Base-by-base conservation (phyloP, 257 asterid genomes). In the Przewalskia tangutica region DNA sequence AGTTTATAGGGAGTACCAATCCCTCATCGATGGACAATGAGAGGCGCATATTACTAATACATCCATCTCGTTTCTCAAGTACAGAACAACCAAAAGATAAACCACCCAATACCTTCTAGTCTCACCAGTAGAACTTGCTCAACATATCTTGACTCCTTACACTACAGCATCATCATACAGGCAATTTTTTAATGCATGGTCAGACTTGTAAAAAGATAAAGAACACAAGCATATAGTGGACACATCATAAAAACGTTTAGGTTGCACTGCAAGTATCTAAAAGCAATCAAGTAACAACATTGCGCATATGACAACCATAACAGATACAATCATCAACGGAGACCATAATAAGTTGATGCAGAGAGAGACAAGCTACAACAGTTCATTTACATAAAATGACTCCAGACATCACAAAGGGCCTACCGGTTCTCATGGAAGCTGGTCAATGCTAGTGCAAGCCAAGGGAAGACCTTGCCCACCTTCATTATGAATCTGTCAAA, bases 331-430 rank as follows among this genome's bases (percentile, higher is more conserved):
- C 32, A 18, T 36, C 34, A 51, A 55, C 46, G 10, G 48, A 11
- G 40, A 46, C 60, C 38, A 54, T 82, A 40, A 71, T 34, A 81
- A 36, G 81, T 50, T 44, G 55, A 60, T 63, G 8, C 36, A 16
- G 62, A 16, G 40, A 63, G 46, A 71, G 67, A 79, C 66, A 32
- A 73, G 58, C 50, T 76, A 70, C 83, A 73, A 65, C 66, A 44
- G 44, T 81, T 66, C 64, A 81, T 84, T 82, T 86, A 84, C 87
- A 86, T 73, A 42, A 54, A 76, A 71, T 68, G 77, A 58, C 67
- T 86, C 80, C 84, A 84, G 46, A 6, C 38, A 81, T 82, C 81
- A 84, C 62, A 71, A 60, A 77, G 70, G 53, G 56, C 23, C 68
- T 18, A 81, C 54, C 63, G 81, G 58, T 82, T 81, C 82, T 84